Base-by-base conservation (phyloP, 345 rosid genomes). In the Toxicodendron radicans region DNA sequence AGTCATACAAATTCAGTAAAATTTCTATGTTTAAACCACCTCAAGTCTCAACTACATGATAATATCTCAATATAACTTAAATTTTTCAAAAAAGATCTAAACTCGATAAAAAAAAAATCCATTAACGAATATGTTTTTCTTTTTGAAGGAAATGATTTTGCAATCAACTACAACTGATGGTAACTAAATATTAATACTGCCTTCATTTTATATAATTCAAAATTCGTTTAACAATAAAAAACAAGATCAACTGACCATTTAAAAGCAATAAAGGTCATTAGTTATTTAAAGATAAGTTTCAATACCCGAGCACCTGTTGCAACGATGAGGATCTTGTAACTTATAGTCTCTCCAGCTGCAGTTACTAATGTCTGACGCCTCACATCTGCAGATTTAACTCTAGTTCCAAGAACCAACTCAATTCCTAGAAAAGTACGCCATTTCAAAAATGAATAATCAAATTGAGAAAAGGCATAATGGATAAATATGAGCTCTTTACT, bases 281-380 rank as follows among this genome's bases (percentile, higher is more conserved):
- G 43, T 43, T 16, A 52, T 69, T 43, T 62, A 70, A 83, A 83
- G 82, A 83, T 70, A 74, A 72, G 76, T 73, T 85, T 68, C 82
- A 84, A 71, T 95, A 95, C 99, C 98, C 93, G 90, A 85, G 99
- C 99, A 86, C 99, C 99, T 71, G 98, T 93, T 68, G 97, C 98
- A 81, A 95, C 83, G 79, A 95, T 90, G 75, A 95, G 91, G 82
- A 83, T 74, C 79, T 91, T 88, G 84, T 91, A 95, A 81, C 94
- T 89, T 77, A 95, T 95, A 63, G 98, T 95, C 86, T 95, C 99
- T 59, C 98, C 98, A 9, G 92, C 76, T 75, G 93, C 92, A 58
- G 98, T 93, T 80, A 92, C 78, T 70, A 93, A 87, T 69, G 93
- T 90, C 83, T 87, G 93, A 43, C 97, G 91, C 83, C 91, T 90